Conservation (phyloP, 106 monocot genomes). For the Narthecium ossifragum region DNA sequence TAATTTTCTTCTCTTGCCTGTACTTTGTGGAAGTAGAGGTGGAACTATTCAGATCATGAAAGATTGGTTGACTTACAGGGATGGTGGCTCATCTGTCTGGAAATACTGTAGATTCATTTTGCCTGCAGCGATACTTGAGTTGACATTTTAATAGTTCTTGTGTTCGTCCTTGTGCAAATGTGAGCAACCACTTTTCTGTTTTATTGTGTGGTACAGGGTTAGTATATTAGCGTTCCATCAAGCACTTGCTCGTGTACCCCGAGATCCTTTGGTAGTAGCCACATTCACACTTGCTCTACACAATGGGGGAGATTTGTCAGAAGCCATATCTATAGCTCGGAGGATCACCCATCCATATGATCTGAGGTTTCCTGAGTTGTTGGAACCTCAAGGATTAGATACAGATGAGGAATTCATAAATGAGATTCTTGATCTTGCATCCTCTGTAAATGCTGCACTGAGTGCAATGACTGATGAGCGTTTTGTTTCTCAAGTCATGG, state of each 20-base stretch:
- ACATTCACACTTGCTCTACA: constrained; percentile 72
- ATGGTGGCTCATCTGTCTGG: too few relatives aligned
- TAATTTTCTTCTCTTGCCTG: too few relatives aligned
- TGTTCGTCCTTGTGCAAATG: too few relatives aligned
- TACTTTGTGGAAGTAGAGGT: too few relatives aligned
- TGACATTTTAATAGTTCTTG: too few relatives aligned
- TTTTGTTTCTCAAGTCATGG: constrained; percentile 69
- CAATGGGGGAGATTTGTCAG: constrained; percentile 76
- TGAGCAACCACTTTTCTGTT: too few relatives aligned
- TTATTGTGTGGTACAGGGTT: constrained; percentile 52
- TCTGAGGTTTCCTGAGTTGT: constrained; percentile 48
- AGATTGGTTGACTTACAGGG: too few relatives aligned
- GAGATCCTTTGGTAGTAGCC: constrained; percentile 68
- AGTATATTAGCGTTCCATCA: constrained; percentile 86
- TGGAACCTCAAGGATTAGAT: constrained; percentile 33
- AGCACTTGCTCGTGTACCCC: constrained; percentile 45
- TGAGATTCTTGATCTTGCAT: constrained; percentile 48
- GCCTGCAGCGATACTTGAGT: too few relatives aligned
- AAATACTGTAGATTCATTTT: too few relatives aligned
- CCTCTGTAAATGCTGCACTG: constrained; percentile 41
- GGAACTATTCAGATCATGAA: too few relatives aligned
- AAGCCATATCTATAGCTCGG: constrained; percentile 63
- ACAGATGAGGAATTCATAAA: constrained; percentile 27
- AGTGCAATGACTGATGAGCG: constrained; percentile 74
- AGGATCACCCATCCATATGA: constrained; percentile 41